A percentile compares a stretch with the other conserved stretches of the same genome.
Conservation (phyloP, 23 red algal species). For the Agarophyton chilense region DNA sequence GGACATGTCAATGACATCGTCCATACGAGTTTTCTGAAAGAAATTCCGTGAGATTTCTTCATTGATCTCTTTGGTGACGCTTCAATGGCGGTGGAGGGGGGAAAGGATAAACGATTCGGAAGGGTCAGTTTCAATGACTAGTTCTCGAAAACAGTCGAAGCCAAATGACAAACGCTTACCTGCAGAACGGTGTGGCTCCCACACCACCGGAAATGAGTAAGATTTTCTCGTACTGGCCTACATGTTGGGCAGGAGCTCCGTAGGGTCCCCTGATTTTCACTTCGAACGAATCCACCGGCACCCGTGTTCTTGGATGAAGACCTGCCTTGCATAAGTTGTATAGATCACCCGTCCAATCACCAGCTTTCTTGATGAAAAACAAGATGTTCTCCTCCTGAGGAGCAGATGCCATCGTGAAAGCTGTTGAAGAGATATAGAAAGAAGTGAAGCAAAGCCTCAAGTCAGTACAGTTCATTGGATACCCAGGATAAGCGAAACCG, state of each 20-base stretch:
- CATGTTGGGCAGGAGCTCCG: constrained; percentile 78
- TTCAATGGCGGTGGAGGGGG: neutral
- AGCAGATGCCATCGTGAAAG: constrained; percentile 76
- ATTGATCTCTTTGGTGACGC: constrained; percentile 32
- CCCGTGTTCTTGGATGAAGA: constrained; percentile 14
- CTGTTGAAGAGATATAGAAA: neutral
- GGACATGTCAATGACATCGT: neutral
- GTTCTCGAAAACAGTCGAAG: neutral
- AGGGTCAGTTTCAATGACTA: neutral
- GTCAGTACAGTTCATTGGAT: neutral
- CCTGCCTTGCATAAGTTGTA: constrained; percentile 34
- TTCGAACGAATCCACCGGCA: constrained; percentile 32
- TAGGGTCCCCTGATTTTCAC: constrained; percentile 73
- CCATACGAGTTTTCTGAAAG: neutral
- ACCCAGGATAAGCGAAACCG: neutral
- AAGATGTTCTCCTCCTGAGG: constrained; percentile 60
- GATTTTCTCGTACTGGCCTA: constrained; percentile 60
- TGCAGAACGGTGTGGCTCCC: constrained; percentile 72
- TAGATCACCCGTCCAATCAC: constrained; percentile 69
- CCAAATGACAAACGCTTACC: neutral
- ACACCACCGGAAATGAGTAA: constrained; percentile 69
- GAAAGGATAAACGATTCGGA: neutral
- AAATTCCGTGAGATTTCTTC: neutral
- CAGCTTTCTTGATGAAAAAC: constrained; percentile 72
- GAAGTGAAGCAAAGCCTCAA: neutral